Conservation (phyloP, 2,329 filamentous ascomycete genomes). For the Dothiorella sarmentorum region DNA sequence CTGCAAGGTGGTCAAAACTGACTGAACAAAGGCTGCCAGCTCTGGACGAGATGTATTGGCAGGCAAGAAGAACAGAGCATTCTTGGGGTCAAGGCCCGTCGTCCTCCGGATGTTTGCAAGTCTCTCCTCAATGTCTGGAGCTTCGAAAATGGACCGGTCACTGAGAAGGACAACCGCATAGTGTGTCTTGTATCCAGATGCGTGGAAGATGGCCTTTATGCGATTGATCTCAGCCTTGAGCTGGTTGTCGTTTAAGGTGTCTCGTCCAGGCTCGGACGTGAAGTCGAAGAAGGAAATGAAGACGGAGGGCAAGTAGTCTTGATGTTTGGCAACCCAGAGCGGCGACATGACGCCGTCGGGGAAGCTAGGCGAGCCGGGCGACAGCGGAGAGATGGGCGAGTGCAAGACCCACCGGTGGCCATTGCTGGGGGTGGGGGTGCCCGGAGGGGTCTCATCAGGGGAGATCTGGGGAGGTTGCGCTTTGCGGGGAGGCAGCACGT, state of each 20-base stretch:
- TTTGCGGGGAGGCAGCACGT: slow-evolving; percentile 59
- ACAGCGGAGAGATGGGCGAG: slow-evolving; percentile 87
- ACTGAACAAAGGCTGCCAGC: slow-evolving; percentile 68
- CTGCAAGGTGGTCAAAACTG: slow-evolving; percentile 69
- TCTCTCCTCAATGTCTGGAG: slow-evolving; percentile 67
- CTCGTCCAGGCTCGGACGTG: slow-evolving; percentile 66
- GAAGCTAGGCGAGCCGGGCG: slow-evolving; percentile 76
- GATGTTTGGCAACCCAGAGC: slow-evolving; percentile 85
- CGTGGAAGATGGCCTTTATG: slow-evolving; percentile 64
- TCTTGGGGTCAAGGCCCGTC: slow-evolving; percentile 77
- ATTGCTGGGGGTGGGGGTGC: slow-evolving; percentile 51
- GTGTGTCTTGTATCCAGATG: slow-evolving; percentile 72
- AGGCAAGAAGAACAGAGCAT: slow-evolving; percentile 75
- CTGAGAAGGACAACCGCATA: slow-evolving; percentile 75
- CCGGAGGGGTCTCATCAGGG: slow-evolving; percentile 48
- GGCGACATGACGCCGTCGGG: slow-evolving; percentile 84
- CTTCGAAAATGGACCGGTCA: slow-evolving; percentile 60
- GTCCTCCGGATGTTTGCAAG: slow-evolving; percentile 74
- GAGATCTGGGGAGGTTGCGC: slow-evolving; percentile 57
- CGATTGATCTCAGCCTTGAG: slow-evolving; percentile 83
- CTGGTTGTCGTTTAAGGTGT: slow-evolving; percentile 78
- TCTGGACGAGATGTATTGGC: slow-evolving; percentile 69
- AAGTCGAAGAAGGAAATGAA: slow-evolving; percentile 80
- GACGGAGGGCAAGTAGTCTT: slow-evolving; percentile 74
- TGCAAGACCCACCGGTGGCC: slow-evolving; percentile 59